A percentile compares a stretch with the other conserved stretches of the same genome.
Evolutionary conservation across 495 filamentous ascomycete genomes (phyloP).

Genomic region (Hyaloscypha finlandica): DNA sequence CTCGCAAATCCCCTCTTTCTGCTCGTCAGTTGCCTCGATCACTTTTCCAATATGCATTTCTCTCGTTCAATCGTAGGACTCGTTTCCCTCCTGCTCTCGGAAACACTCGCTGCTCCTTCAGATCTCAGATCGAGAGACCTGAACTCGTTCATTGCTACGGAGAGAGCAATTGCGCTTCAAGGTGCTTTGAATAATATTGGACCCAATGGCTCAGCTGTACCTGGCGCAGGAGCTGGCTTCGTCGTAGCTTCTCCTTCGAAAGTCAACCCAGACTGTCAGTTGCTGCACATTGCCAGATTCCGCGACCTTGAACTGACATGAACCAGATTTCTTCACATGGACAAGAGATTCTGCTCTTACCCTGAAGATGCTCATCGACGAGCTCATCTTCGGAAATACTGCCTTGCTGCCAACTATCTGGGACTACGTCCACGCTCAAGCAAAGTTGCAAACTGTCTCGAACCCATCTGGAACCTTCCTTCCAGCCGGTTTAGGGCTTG

Average conservation of each 20-base stretch:
- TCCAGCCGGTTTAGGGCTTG: constrained; percentile 51
- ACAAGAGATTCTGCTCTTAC: constrained; percentile 60
- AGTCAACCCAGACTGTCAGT: constrained; percentile 54
- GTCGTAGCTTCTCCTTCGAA: constrained; percentile 60
- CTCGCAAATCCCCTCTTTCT: neutral
- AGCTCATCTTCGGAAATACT: constrained; percentile 45
- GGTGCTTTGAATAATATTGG: constrained; percentile 62
- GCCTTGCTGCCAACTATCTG: constrained; percentile 46
- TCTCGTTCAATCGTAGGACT: neutral
- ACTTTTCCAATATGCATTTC: constrained; percentile 13
- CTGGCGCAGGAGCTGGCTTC: constrained; percentile 49
- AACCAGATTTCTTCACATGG: constrained; percentile 61
- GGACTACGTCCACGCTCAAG: constrained; percentile 56
- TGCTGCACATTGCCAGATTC: constrained; percentile 5
- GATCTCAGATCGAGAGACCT: constrained; percentile 27
- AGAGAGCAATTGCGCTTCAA: constrained; percentile 47
- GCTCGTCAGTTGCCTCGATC: neutral
- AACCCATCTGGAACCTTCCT: constrained; percentile 57
- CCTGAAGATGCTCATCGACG: constrained; percentile 55
- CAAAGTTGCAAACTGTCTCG: constrained; percentile 50
- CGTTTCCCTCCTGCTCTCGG: constrained; percentile 12
- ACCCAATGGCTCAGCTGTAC: constrained; percentile 45
- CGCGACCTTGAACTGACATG: neutral
- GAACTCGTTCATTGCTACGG: constrained; percentile 37
- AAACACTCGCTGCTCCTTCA: constrained; percentile 11